Percentiles rank a stretch among this genome's conserved stretches.
These are phyloP conservation scores for Neltuma alba DNA, from an alignment of 306 rosid genomes.

Conservation along the genomic window DNA sequence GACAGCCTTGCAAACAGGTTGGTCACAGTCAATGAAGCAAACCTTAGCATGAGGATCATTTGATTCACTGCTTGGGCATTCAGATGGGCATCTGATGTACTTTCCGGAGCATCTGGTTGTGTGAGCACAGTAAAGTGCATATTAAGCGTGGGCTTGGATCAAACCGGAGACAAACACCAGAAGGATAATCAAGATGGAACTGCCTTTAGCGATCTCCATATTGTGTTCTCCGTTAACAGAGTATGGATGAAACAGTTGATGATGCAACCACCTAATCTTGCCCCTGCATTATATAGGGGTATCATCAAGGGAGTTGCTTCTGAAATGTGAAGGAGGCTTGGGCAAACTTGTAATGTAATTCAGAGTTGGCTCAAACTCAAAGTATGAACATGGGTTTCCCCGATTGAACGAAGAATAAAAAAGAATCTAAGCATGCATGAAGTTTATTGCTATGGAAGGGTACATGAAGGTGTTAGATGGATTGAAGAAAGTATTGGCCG, in stretches of 20 bases:
- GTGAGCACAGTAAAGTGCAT: conserved; percentile 12
- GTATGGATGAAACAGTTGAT: not conserved
- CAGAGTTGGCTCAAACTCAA: conserved; percentile 1
- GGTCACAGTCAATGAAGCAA: conserved; percentile 45
- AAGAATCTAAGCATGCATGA: not conserved
- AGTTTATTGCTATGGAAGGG: not conserved
- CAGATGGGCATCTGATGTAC: conserved; percentile 32
- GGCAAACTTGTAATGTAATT: conserved; percentile 33
- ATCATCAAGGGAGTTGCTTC: conserved; percentile 10
- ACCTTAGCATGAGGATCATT: conserved; percentile 47
- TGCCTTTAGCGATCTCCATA: conserved; percentile 30
- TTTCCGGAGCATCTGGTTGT: conserved; percentile 22
- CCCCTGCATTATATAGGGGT: conserved; percentile 32
- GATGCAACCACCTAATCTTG: not conserved
- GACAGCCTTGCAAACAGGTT: conserved; percentile 48
- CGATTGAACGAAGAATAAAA: conserved; percentile 5
- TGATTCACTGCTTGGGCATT: conserved; percentile 38
- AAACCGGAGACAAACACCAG: conserved; percentile 23
- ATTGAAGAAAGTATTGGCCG: too few species aligned
- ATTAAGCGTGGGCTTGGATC: conserved; percentile 32
- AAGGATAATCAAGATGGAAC: conserved; percentile 2
- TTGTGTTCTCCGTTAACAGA: not conserved
- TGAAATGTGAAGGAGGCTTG: conserved; percentile 24
- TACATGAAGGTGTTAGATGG: not conserved
- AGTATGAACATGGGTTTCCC: conserved; percentile 37